These are phyloP conservation scores for Thelephora aurantiotincta DNA, from an alignment of 768 basidiomycete species.

Conservation along the genomic window DNA sequence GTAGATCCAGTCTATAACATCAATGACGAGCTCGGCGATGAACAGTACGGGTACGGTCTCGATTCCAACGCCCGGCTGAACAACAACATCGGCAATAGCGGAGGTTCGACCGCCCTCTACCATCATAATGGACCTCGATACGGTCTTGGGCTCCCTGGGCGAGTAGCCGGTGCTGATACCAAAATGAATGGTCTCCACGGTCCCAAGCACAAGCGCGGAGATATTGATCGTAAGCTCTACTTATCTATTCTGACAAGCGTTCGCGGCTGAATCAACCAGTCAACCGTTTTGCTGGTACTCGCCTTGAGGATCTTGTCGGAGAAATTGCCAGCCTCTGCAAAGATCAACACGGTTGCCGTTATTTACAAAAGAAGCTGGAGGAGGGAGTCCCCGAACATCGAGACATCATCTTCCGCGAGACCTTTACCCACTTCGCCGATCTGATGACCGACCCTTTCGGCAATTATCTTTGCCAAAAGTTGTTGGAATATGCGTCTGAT, in stretches of 20 bases:
- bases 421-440: slow-evolving; percentile 93
- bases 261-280: slow-evolving; percentile 28
- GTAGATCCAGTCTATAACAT: slow-evolving; percentile 38
- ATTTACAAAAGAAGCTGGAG: slow-evolving; percentile 97
- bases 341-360: slow-evolving; percentile 97
- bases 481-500: slow-evolving; percentile 92
- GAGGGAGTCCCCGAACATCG: slow-evolving; percentile 92
- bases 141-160: slow-evolving; percentile 46
- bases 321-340: slow-evolving; percentile 93
- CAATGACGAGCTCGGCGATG: slow-evolving; percentile 31
- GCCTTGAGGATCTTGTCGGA: slow-evolving; percentile 89
- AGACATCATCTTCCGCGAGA: slow-evolving; percentile 99
- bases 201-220: slow-evolving; percentile 88
- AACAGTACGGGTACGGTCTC: slow-evolving; percentile 46
- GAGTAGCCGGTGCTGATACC: slow-evolving; percentile 40
- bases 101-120: slow-evolving; percentile 65
- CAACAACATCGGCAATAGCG: slow-evolving; percentile 20
- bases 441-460: slow-evolving; percentile 99
- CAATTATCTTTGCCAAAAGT: slow-evolving; percentile 97
- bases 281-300: slow-evolving; percentile 93
- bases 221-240: slow-evolving; percentile 60
- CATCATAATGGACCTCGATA: slow-evolving; percentile 70
- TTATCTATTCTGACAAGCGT: slow-evolving; percentile 1
- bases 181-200: slow-evolving; percentile 89
- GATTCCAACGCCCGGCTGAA: slow-evolving; percentile 29